Evolutionary conservation across 225 moss, liverwort and hornwort species (phyloP).

Genomic region (Straminergon stramineum): DNA sequence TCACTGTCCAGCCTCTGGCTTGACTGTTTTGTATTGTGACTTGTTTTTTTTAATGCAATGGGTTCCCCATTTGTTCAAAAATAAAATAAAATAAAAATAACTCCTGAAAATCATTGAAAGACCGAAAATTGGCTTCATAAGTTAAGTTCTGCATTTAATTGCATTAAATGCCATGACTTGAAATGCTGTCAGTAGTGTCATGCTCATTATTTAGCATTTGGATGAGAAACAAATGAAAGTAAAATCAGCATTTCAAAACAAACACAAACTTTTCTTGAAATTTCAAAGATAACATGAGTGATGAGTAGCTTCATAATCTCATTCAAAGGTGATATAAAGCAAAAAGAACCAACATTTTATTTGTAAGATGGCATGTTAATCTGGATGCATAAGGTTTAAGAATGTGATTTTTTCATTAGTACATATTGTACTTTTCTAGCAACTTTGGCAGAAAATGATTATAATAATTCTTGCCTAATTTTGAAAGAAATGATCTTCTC

Average conservation of each 20-base stretch:
- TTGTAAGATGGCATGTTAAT: too few species aligned
- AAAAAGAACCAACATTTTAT: background rate
- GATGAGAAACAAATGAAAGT: background rate
- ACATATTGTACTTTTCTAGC: rapidly evolving
- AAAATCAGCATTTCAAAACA: background rate
- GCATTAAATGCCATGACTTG: background rate
- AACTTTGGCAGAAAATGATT: too few species aligned
- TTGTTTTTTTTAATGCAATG: too few species aligned
- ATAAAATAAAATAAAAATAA: background rate
- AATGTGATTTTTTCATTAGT: background rate
- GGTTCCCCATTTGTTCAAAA: too few species aligned
- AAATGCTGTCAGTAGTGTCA: background rate
- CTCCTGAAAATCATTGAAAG: background rate
- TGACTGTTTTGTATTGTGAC: too few species aligned
- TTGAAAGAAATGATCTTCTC: rapidly evolving
- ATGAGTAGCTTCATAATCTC: background rate
- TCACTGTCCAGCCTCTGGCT: too few species aligned
- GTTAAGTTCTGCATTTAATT: background rate
- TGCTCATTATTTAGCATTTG: background rate
- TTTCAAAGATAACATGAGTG: background rate
- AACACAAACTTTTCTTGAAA: background rate
- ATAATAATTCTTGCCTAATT: background rate
- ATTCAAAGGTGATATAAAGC: background rate
- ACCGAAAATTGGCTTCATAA: background rate
- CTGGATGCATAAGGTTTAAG: background rate